Evolutionary conservation across 371 early-diverging fungal genomes (phyloP).

Genomic region (Rhizopus arrhizus): DNA sequence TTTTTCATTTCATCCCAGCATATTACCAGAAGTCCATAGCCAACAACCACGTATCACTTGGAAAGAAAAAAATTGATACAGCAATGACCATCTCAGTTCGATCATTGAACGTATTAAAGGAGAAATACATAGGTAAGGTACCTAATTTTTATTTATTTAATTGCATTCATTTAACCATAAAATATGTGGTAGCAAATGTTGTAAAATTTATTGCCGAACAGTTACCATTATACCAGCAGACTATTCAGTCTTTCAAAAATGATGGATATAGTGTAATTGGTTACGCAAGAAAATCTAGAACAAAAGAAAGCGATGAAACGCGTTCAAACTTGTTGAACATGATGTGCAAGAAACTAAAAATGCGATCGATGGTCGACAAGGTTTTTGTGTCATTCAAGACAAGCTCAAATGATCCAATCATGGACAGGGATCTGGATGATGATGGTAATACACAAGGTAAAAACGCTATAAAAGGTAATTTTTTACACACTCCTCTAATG

Average conservation of each 20-base stretch:
- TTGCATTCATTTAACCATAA: constrained; percentile 17
- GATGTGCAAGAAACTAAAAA: constrained; percentile 20
- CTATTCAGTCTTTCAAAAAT: constrained; percentile 22
- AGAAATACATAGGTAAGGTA: constrained; percentile 21
- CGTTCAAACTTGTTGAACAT: constrained; percentile 18
- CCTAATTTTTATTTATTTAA: constrained; percentile 11
- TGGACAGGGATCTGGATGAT: constrained; percentile 13
- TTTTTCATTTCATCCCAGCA: too few species aligned
- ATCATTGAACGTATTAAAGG: constrained; percentile 18
- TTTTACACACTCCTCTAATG: constrained; percentile 14
- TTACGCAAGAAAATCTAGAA: constrained; percentile 26
- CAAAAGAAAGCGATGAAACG: constrained; percentile 25
- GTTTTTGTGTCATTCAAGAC: constrained; percentile 22
- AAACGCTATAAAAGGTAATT: constrained; percentile 13
- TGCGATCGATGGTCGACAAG: constrained; percentile 18
- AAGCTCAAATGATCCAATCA: constrained; percentile 12
- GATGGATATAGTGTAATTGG: constrained; percentile 25
- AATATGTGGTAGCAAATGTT: constrained; percentile 17
- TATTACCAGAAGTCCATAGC: too few species aligned
- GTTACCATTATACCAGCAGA: constrained; percentile 18
- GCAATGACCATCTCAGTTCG: constrained; percentile 10
- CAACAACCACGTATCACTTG: too few species aligned
- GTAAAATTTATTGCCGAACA: constrained; percentile 16
- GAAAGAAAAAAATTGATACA: constrained; percentile 10
- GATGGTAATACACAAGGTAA: constrained; percentile 27